Percentiles rank a stretch among this genome's conserved stretches.
Evolutionary conservation across 768 basidiomycete species (phyloP).

Genomic region (Phylloporus rhodoxanthus): DNA sequence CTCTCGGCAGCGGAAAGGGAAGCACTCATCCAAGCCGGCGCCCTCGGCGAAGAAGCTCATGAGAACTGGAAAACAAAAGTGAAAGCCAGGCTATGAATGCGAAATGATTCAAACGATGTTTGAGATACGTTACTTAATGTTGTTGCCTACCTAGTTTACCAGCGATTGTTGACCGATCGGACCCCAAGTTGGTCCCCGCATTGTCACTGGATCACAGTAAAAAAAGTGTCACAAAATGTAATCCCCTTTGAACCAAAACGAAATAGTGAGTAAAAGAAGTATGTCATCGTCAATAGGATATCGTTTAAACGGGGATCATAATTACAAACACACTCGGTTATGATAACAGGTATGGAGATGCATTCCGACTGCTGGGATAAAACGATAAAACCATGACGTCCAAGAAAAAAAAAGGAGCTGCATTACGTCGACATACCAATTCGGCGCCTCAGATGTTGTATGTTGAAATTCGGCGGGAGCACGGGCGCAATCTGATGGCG

Average conservation of each 20-base stretch:
- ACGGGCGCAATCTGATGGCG: constrained; percentile 29
- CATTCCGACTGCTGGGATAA: background rate
- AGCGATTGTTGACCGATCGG: no score
- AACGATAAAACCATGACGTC: background rate
- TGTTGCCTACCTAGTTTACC: background rate
- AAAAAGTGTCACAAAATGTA: background rate
- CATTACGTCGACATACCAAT: constrained; percentile 20
- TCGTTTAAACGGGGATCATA: background rate
- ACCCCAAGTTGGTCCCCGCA: no score
- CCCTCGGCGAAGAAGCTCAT: constrained; percentile 35
- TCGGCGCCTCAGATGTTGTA: constrained; percentile 29
- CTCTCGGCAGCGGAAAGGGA: constrained; percentile 36
- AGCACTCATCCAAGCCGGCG: constrained; percentile 42
- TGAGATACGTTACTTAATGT: background rate
- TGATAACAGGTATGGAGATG: background rate
- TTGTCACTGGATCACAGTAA: no score
- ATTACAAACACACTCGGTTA: background rate
- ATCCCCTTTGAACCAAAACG: background rate
- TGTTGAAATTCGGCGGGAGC: constrained; percentile 29
- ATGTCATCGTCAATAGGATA: constrained; percentile 3
- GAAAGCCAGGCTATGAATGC: constrained; percentile 24
- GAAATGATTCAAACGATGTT: background rate
- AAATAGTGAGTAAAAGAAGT: background rate
- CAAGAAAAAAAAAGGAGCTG: background rate
- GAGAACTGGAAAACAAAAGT: constrained; percentile 12